These are phyloP conservation scores for Liriodendron chinense DNA, from an alignment of 164 flowering plant species.

Conservation along the genomic window DNA sequence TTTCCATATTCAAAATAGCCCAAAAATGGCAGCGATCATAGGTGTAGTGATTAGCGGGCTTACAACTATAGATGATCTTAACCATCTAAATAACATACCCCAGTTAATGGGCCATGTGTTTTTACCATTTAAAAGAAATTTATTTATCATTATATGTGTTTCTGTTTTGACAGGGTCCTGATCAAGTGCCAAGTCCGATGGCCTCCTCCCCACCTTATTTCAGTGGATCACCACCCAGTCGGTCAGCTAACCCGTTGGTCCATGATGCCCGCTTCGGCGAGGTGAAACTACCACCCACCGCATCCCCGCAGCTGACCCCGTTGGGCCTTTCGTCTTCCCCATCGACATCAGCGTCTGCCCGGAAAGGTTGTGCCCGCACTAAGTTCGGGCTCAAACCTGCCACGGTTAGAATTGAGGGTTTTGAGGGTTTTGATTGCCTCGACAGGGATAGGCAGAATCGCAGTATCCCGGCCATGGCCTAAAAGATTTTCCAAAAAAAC, in stretches of 20 bases:
- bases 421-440: slow-evolving; percentile 76
- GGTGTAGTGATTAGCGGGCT: too few species aligned
- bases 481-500: slow-evolving; percentile 2
- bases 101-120: too few species aligned
- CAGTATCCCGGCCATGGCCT: slow-evolving; percentile 75
- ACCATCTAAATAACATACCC: too few species aligned
- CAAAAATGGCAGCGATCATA: too few species aligned
- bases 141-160: background rate
- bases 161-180: slow-evolving; percentile 34
- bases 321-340: slow-evolving; percentile 28
- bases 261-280: slow-evolving; percentile 64
- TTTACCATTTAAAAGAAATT: too few species aligned
- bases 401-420: slow-evolving; percentile 75
- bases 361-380: slow-evolving; percentile 53
- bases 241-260: slow-evolving; percentile 63
- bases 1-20: too few species aligned
- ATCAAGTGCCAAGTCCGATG: slow-evolving; percentile 23
- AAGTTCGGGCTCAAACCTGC: slow-evolving; percentile 73
- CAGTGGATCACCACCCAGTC: slow-evolving; percentile 71
- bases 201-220: slow-evolving; percentile 67
- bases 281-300: slow-evolving; percentile 20
- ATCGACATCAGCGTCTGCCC: slow-evolving; percentile 39
- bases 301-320: slow-evolving; percentile 19
- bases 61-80: too few species aligned
- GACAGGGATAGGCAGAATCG: slow-evolving; percentile 68